Percentiles rank a stretch among this genome's conserved stretches.
Conservation (phyloP, 345 rosid genomes). For the Gossypium herbaceum region DNA sequence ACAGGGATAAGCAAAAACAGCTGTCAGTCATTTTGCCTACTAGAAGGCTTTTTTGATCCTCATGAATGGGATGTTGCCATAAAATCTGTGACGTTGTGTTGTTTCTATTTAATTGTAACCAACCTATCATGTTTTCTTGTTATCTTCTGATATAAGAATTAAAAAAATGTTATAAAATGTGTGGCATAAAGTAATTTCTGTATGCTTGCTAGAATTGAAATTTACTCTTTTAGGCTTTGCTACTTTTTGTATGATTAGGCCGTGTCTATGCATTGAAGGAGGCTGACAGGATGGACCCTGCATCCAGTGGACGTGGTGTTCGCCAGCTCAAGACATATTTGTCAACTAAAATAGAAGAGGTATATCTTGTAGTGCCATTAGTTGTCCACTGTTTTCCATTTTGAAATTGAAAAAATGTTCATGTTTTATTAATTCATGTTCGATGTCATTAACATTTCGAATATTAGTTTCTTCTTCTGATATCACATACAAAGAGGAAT, state of each 20-base stretch:
- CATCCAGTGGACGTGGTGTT: constrained; percentile 76
- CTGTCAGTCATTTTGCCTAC: not conserved
- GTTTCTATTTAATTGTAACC: not conserved
- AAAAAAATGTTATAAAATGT: not conserved
- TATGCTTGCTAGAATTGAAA: constrained; percentile 2
- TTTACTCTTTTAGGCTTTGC: not conserved
- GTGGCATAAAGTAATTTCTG: not conserved
- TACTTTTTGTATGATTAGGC: constrained; percentile 42
- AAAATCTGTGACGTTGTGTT: not conserved
- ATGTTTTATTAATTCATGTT: not conserved
- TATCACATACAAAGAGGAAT: not conserved
- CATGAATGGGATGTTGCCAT: not conserved
- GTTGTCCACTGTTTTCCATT: not conserved
- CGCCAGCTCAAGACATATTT: constrained; percentile 92
- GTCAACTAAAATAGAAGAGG: constrained; percentile 72
- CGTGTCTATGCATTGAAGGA: constrained; percentile 86
- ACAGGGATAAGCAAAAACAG: not conserved
- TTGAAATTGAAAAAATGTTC: not conserved
- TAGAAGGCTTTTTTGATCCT: not conserved
- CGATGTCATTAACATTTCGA: not conserved
- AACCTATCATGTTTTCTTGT: not conserved
- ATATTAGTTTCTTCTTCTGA: not conserved
- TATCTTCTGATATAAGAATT: not conserved
- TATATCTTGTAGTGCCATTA: constrained; percentile 24
- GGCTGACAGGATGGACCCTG: constrained; percentile 68